Conservation (phyloP, 2,329 filamentous ascomycete genomes). For the Curvularia hawaiiensis region DNA sequence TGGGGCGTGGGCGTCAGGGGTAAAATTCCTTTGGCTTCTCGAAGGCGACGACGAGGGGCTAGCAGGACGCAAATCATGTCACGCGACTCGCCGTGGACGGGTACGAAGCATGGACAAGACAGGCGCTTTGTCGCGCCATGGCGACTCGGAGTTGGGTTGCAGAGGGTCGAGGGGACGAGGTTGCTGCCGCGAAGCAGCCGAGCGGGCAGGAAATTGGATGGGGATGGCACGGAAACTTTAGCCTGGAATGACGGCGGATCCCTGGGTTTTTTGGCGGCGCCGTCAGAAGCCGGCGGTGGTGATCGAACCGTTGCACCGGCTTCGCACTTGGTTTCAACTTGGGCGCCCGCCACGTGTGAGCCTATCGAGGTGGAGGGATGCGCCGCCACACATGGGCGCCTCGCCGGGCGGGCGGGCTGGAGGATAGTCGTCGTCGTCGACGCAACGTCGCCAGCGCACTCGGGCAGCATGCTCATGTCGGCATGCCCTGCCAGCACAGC, state of each 20-base stretch:
- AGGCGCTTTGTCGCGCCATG: slow-evolving; percentile 11
- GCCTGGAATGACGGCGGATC: slow-evolving; percentile 16
- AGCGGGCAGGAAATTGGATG: slow-evolving; percentile 14
- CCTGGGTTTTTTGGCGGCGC: slow-evolving; percentile 20
- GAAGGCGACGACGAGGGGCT: slow-evolving; percentile 27
- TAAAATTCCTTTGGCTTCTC: slow-evolving; percentile 32
- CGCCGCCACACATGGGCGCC: slow-evolving; percentile 25
- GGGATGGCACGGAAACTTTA: slow-evolving; percentile 2
- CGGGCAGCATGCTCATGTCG: slow-evolving; percentile 15
- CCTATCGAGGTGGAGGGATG: slow-evolving; percentile 1
- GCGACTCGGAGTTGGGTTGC: neutral
- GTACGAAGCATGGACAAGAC: neutral
- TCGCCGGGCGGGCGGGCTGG: neutral
- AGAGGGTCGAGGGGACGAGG: no score
- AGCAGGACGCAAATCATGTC: slow-evolving; percentile 31
- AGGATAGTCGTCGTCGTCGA: neutral
- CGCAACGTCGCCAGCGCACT: neutral
- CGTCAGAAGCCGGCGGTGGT: slow-evolving; percentile 30
- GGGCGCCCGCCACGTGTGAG: slow-evolving; percentile 36
- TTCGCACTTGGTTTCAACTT: slow-evolving; percentile 35
- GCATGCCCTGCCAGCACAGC: neutral
- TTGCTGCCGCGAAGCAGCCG: slow-evolving; percentile 16
- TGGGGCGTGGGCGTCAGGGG: slow-evolving; percentile 28
- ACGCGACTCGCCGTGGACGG: slow-evolving; percentile 29
- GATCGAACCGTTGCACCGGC: slow-evolving; percentile 34